phyloP scores from a whole-genome alignment of 768 basidiomycete species.

The Rhodotorula diobovata region DNA sequence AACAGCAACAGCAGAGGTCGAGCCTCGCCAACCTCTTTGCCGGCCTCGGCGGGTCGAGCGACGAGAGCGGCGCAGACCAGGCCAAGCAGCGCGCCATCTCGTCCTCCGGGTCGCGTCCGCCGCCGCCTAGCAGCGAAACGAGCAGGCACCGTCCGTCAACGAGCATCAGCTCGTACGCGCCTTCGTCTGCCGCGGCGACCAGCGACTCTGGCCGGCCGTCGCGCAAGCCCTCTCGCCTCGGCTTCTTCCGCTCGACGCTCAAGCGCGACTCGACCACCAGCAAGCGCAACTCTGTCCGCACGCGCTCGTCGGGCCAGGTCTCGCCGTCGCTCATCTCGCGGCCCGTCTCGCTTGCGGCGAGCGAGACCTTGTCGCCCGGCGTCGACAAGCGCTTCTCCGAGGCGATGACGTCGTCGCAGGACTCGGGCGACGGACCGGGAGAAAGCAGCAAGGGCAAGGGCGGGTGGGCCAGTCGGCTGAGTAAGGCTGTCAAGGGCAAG shows the following conservation, averaged over 20 bases:
- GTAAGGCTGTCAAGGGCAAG: conserved; percentile 9
- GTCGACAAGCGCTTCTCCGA: background rate
- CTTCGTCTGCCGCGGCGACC: conserved; percentile 7
- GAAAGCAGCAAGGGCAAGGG: background rate
- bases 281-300: background rate
- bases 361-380: background rate
- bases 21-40: conserved; percentile 28
- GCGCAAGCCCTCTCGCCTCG: conserved; percentile 16
- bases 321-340: background rate
- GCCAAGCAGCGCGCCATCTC: background rate
- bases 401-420: background rate
- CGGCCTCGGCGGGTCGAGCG: background rate
- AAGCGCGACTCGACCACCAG: conserved; percentile 6
- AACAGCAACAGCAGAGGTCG: too few relatives aligned
- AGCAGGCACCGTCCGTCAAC: conserved; percentile 14
- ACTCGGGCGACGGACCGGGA: too few relatives aligned
- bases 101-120: background rate
- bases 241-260: conserved; percentile 17
- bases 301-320: background rate
- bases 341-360: background rate
- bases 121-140: background rate
- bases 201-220: background rate
- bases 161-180: conserved; percentile 18
- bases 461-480: conserved; percentile 7
- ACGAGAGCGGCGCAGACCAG: background rate